Evolutionary conservation across 768 basidiomycete species (phyloP).

Genomic region (Lactifluus subvellereus): DNA sequence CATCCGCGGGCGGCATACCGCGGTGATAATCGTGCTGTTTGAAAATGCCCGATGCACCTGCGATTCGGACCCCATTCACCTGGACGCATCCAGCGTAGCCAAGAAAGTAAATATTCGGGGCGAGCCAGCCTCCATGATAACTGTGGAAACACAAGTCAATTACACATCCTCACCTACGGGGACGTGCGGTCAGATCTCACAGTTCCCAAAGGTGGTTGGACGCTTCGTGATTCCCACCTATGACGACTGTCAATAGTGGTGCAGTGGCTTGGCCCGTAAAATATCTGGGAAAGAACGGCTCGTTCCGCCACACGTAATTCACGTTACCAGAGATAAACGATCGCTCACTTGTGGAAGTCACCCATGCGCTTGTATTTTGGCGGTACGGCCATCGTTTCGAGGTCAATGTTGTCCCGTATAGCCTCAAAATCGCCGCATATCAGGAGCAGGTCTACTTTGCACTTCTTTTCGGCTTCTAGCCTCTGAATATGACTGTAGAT

Average conservation of each 20-base stretch:
- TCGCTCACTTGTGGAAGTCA: conserved; percentile 67
- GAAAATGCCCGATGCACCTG: conserved; percentile 91
- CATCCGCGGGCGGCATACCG: conserved; percentile 38
- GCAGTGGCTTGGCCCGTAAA: conserved; percentile 30
- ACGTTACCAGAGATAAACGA: neutral
- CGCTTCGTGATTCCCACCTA: conserved; percentile 97
- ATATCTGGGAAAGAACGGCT: conserved; percentile 47
- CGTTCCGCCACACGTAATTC: neutral
- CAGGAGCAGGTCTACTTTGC: conserved; percentile 77
- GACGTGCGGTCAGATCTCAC: conserved; percentile 40
- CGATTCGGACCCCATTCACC: conserved; percentile 82
- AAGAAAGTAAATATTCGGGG: conserved; percentile 93
- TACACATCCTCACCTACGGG: conserved; percentile 12
- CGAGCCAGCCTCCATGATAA: conserved; percentile 96
- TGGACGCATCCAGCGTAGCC: conserved; percentile 86
- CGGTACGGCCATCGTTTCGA: conserved; percentile 88
- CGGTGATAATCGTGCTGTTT: conserved; percentile 65
- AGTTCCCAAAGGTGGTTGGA: conserved; percentile 96
- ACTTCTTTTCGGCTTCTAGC: conserved; percentile 55
- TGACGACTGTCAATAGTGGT: conserved; percentile 84
- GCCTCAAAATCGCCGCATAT: conserved; percentile 98
- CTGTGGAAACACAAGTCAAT: conserved; percentile 35
- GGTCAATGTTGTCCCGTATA: conserved; percentile 75
- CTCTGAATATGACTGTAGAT: conserved; percentile 69
- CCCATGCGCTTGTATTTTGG: conserved; percentile 81